Evolutionary conservation across 1,139 yeast genomes (phyloP).

Genomic region (Zygosaccharomyces sapae): DNA sequence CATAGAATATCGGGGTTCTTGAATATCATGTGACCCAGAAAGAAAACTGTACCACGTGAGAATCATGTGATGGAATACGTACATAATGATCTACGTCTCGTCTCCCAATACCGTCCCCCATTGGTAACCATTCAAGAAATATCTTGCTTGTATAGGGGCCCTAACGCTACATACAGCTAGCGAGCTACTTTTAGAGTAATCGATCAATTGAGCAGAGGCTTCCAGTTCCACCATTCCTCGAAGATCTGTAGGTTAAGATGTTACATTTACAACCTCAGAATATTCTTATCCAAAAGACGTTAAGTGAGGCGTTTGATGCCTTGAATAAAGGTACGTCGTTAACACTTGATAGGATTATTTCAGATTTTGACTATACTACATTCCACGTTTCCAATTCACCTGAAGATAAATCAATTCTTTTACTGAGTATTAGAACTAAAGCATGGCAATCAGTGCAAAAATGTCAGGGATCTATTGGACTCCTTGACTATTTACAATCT

Average conservation of each 20-base stretch:
- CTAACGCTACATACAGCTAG: too few relatives aligned
- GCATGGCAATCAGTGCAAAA: conserved; percentile 33
- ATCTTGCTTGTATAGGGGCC: too few relatives aligned
- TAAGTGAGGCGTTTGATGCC: conserved; percentile 40
- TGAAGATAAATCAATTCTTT: conserved; percentile 22
- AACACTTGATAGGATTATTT: conserved; percentile 80
- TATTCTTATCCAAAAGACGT: conserved; percentile 44
- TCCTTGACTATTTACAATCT: conserved; percentile 22
- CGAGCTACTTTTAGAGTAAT: too few relatives aligned
- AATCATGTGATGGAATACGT: too few relatives aligned
- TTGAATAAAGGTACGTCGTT: conserved; percentile 42
- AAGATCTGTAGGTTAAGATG: conserved; percentile 30
- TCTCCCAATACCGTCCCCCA: too few relatives aligned
- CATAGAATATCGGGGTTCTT: too few relatives aligned
- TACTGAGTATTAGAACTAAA: conserved; percentile 47
- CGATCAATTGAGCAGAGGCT: too few relatives aligned
- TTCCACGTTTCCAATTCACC: conserved; percentile 83
- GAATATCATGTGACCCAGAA: too few relatives aligned
- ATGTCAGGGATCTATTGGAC: conserved; percentile 21
- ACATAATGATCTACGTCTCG: too few relatives aligned
- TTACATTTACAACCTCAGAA: conserved; percentile 47
- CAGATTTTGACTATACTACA: conserved; percentile 94
- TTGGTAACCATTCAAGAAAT: too few relatives aligned
- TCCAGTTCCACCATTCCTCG: too few relatives aligned
- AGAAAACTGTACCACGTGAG: too few relatives aligned